Evolutionary conservation across 495 filamentous ascomycete species (phyloP).

Genomic region (Trypethelium eluteriae): DNA sequence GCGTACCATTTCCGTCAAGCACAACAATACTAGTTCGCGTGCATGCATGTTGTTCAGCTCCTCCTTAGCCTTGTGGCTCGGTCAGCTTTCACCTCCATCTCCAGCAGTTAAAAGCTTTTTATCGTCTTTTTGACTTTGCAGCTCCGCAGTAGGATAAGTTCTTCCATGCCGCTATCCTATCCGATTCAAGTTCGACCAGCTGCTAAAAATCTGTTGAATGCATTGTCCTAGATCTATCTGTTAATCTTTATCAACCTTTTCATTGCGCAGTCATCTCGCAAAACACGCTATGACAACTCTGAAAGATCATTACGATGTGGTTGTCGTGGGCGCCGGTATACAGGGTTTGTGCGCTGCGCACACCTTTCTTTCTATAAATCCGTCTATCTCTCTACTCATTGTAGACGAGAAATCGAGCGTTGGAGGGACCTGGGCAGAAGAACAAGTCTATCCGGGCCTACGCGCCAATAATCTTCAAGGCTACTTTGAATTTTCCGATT

Average conservation of each 20-base stretch:
- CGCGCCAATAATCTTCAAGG: conserved; percentile 30
- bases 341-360: conserved; percentile 40
- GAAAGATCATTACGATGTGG: conserved; percentile 23
- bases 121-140: neutral
- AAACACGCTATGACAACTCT: neutral
- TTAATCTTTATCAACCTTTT: neutral
- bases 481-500: conserved; percentile 25
- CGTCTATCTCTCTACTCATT: conserved; percentile 42
- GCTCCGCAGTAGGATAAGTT: no score
- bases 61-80: no score
- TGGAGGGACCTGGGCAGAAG: conserved; percentile 59
- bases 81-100: no score
- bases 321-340: conserved; percentile 29
- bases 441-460: conserved; percentile 30
- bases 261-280: neutral
- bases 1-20: neutral
- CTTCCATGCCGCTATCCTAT: no score
- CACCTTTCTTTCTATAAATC: conserved; percentile 52
- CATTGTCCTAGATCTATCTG: neutral
- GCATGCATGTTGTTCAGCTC: neutral
- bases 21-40: neutral
- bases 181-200: neutral
- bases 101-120: neutral
- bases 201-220: neutral
- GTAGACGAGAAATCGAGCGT: conserved; percentile 50